Evolutionary conservation across 768 basidiomycete genomes (phyloP).

Genomic region (Boletus eberwhitei): DNA sequence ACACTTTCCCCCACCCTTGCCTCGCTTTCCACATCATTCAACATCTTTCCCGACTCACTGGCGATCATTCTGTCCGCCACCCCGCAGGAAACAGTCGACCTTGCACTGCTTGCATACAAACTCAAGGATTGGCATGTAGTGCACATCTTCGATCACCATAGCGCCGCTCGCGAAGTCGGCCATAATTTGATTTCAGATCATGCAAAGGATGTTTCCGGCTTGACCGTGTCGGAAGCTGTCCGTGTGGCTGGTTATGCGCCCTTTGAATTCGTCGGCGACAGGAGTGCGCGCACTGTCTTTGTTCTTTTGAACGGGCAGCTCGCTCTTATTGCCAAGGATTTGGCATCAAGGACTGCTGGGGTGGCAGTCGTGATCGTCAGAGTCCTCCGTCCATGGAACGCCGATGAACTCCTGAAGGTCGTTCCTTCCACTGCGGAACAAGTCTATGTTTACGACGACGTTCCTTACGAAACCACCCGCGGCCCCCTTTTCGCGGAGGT

Average conservation of each 20-base stretch:
- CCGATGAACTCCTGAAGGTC: constrained; percentile 52
- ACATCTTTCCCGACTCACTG: constrained; percentile 60
- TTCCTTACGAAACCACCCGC: constrained; percentile 55
- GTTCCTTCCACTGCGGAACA: constrained; percentile 57
- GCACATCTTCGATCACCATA: constrained; percentile 89
- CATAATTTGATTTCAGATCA: constrained; percentile 44
- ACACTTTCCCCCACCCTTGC: constrained; percentile 76
- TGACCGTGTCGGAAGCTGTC: constrained; percentile 48
- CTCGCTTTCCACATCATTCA: constrained; percentile 55
- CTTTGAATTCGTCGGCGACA: constrained; percentile 74
- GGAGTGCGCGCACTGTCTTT: constrained; percentile 58
- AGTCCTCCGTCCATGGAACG: constrained; percentile 82
- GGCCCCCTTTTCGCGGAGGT: constrained; percentile 74
- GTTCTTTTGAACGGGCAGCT: constrained; percentile 75
- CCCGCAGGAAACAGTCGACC: constrained; percentile 77
- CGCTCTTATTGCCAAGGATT: constrained; percentile 58
- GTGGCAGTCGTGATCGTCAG: constrained; percentile 71
- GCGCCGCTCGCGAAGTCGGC: constrained; percentile 72
- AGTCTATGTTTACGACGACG: constrained; percentile 79
- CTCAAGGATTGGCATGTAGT: constrained; percentile 66
- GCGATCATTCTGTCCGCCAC: constrained; percentile 80
- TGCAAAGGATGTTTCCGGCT: constrained; percentile 26
- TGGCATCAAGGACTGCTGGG: constrained; percentile 42
- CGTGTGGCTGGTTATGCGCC: constrained; percentile 59
- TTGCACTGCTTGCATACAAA: constrained; percentile 73